Base-by-base conservation (phyloP, 495 filamentous ascomycete genomes). In the Neurospora africana region DNA sequence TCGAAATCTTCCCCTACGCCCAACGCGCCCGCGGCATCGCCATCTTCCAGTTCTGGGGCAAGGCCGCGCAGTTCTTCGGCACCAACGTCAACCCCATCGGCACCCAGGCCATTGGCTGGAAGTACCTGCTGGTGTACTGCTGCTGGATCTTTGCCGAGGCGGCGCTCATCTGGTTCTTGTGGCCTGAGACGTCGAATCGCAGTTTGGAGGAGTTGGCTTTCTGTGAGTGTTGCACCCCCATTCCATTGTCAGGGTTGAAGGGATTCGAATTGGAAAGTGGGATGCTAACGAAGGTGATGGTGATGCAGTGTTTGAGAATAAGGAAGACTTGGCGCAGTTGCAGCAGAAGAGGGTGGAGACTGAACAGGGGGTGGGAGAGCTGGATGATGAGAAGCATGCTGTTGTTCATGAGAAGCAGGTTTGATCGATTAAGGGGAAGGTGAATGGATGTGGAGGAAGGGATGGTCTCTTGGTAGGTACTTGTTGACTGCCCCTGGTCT, bases 61-160 rank as follows among this genome's bases (percentile, higher is more conserved):
- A 83, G 58, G 73, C 81, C 17, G 81, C 82, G 10, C 74, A 80
- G 73, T 84, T 84, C 74, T 84, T 84, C 43, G 81, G 82, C 1
- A 89, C 85, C 41, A 89, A 88, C 69, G 87, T 90, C 73, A 91
- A 91, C 78, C 89, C 89, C 1, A 88, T 92, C 58, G 89, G 87
- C n/a, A 81, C 90, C 11, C 77, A 82, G 36, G 84, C 82, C 43
- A 86, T 88, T 33, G 80, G 83, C 33, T 92, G 89, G 89, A 87
- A 85, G 72, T 91, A 87, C 77, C 76, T 83, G 4, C 82, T 84
- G 15, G 81, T 81, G 40, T 84, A 84, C 69, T 87, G 84, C 79
- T 86, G 85, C 79, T 90, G 87, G 84, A 80, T 91, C 69, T 80
- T 78, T 0, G 85, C 87, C 71, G 88, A 91, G 74, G 79, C 86